Percentiles rank a stretch among this genome's conserved stretches.
These are phyloP conservation scores for Asterophora lycoperdoides DNA, from an alignment of 768 basidiomycete species.

Conservation along the genomic window DNA sequence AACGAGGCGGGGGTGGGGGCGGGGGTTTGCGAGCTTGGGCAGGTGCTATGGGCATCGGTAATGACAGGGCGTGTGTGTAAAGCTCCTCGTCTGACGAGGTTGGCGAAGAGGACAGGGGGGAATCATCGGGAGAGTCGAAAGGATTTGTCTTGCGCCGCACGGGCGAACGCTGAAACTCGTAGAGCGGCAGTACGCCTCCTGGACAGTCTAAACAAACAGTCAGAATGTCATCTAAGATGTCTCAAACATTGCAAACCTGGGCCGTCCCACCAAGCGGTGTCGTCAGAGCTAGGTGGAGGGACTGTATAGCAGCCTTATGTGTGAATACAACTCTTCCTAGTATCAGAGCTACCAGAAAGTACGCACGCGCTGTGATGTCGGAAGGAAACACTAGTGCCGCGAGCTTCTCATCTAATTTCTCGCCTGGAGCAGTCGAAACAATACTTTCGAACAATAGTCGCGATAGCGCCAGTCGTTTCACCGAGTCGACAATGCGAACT, in stretches of 20 bases:
- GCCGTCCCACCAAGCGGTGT: conserved; percentile 73
- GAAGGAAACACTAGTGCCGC: conserved; percentile 49
- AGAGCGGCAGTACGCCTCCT: conserved; percentile 47
- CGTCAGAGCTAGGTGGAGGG: conserved; percentile 81
- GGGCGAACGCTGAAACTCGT: conserved; percentile 33
- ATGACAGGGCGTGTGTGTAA: conserved; percentile 66
- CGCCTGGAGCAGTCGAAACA: conserved; percentile 56
- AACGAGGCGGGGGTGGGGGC: conserved; percentile 44
- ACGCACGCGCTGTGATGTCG: conserved; percentile 43
- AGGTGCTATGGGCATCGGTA: conserved; percentile 69
- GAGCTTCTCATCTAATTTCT: conserved; percentile 68
- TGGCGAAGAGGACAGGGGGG: conserved; percentile 67
- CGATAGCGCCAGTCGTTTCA: conserved; percentile 67
- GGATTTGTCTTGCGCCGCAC: conserved; percentile 49
- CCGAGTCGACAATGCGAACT: conserved; percentile 73
- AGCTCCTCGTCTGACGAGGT: conserved; percentile 85
- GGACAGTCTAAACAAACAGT: conserved; percentile 44
- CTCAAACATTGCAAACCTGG: conserved; percentile 43
- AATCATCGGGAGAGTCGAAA: conserved; percentile 66
- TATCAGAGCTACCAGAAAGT: neutral
- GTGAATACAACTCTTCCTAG: neutral
- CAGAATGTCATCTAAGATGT: no score
- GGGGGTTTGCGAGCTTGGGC: conserved; percentile 41
- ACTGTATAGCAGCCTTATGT: conserved; percentile 41
- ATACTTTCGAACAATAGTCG: conserved; percentile 64